Base-by-base conservation (phyloP, 768 basidiomycete species). In the Mycena belliarum region DNA sequence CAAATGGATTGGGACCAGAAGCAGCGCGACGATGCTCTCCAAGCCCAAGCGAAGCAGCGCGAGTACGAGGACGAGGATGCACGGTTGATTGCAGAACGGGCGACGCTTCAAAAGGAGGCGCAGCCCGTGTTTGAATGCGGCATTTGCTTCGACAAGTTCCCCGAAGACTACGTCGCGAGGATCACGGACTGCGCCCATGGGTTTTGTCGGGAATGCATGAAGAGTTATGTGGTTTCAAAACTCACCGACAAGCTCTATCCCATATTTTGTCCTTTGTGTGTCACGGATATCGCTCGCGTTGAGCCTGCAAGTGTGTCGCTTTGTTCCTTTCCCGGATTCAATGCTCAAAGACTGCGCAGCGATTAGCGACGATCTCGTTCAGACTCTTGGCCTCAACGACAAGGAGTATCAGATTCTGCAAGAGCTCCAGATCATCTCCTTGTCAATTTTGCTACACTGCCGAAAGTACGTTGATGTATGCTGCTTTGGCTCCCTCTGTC, bases 191-290 rank as follows among this genome's bases (percentile, higher is more conserved):
- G 87, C 60, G 60, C 61, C 12, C 86, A 89, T 63, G 59, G 57
- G 16, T 81, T 82, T 65, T 89, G 88, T 68, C 73, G 82, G 48
- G 65, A 70, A 2, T 89, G 88, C 64, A 59, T 87, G 47, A 71
- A 66, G 52, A 60, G 57, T 5, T 78, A 81, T 49, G 70, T 81
- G 14, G 63, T 62, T 28, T 71, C 77, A 6, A 80, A 79, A 68
- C 72, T 88, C 20, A 71, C 73, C 16, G 82, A 84, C 35, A 77
- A 76, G 50, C 77, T 76, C 11, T 87, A 79, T 46, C 87, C 87
- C 5, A 80, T 89, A 28, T 65, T 79, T 14, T 89, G 87, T 67
- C 88, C 87, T 1, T 63, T 78, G 29, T 89, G 88, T 57, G 69
- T 73, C 15, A 67, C 73, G 16, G 65, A 70, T 28, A 64, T 60